phyloP scores from a whole-genome alignment of 2,329 filamentous ascomycete genomes.

The Phialocephala subalpina region DNA sequence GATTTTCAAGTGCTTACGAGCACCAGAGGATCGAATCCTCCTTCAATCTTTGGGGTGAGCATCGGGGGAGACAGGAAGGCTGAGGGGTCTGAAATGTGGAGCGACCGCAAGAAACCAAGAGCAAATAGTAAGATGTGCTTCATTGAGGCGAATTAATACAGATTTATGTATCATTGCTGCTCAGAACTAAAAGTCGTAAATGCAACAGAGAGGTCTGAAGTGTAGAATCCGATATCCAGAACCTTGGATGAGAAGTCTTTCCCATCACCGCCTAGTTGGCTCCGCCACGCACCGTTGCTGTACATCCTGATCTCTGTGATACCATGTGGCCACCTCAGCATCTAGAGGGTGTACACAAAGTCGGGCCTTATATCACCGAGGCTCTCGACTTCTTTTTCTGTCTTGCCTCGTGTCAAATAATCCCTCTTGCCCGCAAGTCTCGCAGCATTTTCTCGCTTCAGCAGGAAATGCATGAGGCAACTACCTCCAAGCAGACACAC shows the following conservation, averaged over 20 bases:
- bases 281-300: constrained; percentile 4
- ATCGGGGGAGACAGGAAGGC: not conserved
- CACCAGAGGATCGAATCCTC: not conserved
- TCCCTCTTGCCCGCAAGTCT: constrained; percentile 69
- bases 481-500: constrained; percentile 75
- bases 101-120: no score
- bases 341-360: constrained; percentile 71
- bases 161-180: no score
- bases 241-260: not conserved
- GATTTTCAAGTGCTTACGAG: not conserved
- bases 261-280: not conserved
- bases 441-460: constrained; percentile 73
- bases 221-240: not conserved
- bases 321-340: not conserved
- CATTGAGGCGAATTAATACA: no score
- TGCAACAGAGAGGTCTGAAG: no score
- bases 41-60: not conserved
- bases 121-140: no score
- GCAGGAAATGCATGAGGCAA: constrained; percentile 67
- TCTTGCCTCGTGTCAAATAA: constrained; percentile 68
- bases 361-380: constrained; percentile 76
- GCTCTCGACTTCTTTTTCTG: constrained; percentile 64
- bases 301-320: not conserved
- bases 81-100: no score
- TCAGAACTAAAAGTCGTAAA: no score